Percentiles rank a stretch among this genome's conserved stretches.
Evolutionary conservation across 257 asterid species (phyloP).

Genomic region (Capsicum chinense): DNA sequence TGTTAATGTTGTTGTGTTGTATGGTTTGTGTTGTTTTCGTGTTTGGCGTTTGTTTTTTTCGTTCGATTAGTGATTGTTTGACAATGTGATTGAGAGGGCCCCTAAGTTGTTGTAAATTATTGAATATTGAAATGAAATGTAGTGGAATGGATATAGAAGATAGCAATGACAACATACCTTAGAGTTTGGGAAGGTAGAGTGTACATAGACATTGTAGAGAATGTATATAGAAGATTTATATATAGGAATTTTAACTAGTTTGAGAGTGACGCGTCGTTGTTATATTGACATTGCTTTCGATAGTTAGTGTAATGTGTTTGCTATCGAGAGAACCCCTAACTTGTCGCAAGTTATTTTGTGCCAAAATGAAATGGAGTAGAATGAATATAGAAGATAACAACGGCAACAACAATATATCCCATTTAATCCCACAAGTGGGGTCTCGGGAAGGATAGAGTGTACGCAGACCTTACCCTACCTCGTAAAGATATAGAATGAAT

Average conservation of each 20-base stretch:
- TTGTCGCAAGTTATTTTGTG: neutral
- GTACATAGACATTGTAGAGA: neutral
- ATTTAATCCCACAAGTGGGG: no score
- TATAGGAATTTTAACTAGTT: neutral
- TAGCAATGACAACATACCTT: neutral
- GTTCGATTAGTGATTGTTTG: neutral
- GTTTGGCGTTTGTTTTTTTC: neutral
- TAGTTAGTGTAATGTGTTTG: neutral
- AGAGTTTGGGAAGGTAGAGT: neutral
- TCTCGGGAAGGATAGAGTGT: no score
- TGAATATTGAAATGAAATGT: neutral
- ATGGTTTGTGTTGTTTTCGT: neutral
- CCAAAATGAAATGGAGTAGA: neutral
- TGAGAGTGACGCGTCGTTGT: neutral
- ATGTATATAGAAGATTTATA: neutral
- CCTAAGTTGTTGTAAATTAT: neutral
- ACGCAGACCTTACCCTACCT: no score
- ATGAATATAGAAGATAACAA: constrained; percentile 7
- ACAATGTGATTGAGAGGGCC: neutral
- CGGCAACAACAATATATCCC: neutral
- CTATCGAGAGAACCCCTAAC: neutral
- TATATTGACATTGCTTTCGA: neutral
- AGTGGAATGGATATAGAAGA: neutral
- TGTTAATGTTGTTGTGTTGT: no score
- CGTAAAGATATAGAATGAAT: neutral